Evolutionary conservation across 768 basidiomycete species (phyloP), one percentile per base, ranked within the genome.

Genomic region (Holtermannia corniformis): DNA sequence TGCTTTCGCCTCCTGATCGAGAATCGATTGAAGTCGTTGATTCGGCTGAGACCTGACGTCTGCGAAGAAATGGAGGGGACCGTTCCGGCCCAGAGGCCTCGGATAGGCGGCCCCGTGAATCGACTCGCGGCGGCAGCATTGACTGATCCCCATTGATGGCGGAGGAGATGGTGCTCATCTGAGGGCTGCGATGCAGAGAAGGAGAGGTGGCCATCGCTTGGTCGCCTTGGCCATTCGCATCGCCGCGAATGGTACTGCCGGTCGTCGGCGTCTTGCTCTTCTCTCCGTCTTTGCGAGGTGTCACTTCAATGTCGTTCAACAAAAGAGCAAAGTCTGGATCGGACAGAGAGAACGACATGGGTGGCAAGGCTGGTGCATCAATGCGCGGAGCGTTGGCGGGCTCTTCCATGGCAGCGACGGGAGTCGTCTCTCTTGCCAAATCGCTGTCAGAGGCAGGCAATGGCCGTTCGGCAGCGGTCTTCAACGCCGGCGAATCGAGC

Each of bases 281-380:
- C 20, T 27, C 46, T 10, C 22, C 22, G 14, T 48, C 55, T 21
- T 55, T 51, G n/a, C n/a, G n/a, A 5, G 65, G 63, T 1, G 67
- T 65, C 21, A 58, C 51, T 25, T 64, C 60, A 25, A 65, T 67
- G 13, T 63, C 61, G 44, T 66, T 68, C 23, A 71, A 54, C 16
- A 73, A 64, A 5, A 65, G 37, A n/a, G 68, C 68, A 64, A 96
- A 91, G 68, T 93, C 90, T 0, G 81, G 76, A 44, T 82, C 79
- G 54, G 81, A 85, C 74, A 93, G 78, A 14, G 90, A 92, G 70
- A 93, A 85, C n/a, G 87, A 82, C 63, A 93, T 90, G 0, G 87
- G 87, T 2, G 89, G 89, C 24, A 91, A 76, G 2, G 87, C 86
- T 37, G 90, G 89, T 0, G 87, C 85, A 46, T 88, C 86, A 68